Evolutionary conservation across 495 filamentous ascomycete species (phyloP), one percentile per base, ranked within the genome.

Genomic region (Arthonia radiata): DNA sequence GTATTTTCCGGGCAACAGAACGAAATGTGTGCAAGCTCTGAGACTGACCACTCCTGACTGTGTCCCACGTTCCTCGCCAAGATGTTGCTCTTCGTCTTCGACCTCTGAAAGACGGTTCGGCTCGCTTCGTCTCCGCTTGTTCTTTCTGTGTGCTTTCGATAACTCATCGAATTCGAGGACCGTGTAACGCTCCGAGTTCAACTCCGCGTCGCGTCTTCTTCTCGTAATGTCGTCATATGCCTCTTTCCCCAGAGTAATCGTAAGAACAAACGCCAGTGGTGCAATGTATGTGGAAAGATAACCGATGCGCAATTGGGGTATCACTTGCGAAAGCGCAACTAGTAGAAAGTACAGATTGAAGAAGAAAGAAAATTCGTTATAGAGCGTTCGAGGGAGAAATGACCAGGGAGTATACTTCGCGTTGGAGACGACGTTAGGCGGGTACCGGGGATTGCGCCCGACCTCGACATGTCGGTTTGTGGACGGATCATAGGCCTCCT

Each of bases 291-390:
- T 92, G 8, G 75, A 79, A 33, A 94, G 62, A 43, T 90, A 93
- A 24, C 89, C 89, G 39, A 99, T 92, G 17, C 78, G 64, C 22
- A 99, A 47, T 5, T 75, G 58, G 10, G 81, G 80, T 31, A 99
- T 75, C 21, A 76, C 70, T 49, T 99, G 89, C 9, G 81, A 92
- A 23, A 93, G 49, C 5, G 89, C 89, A 3, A 99, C 89, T 4
- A 94, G 59, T 5, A 99, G 59, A 46, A 94, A 99, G 41, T 99
- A 99, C 41, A 93, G 70, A 56, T 99, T 99, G 60, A 94, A 92
- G 50, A 99, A 99, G 52, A 94, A 94, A 24, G 80, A 91, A 42
- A 99, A 99, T 38, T 99, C 89, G 53, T 94, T 92, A 45, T 90
- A 99, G 8, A 94, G 55, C 0, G 89, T 94, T 14, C 78, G 58